Base-by-base conservation (phyloP, 2,329 filamentous ascomycete species). In the Epichloe gansuensis region DNA sequence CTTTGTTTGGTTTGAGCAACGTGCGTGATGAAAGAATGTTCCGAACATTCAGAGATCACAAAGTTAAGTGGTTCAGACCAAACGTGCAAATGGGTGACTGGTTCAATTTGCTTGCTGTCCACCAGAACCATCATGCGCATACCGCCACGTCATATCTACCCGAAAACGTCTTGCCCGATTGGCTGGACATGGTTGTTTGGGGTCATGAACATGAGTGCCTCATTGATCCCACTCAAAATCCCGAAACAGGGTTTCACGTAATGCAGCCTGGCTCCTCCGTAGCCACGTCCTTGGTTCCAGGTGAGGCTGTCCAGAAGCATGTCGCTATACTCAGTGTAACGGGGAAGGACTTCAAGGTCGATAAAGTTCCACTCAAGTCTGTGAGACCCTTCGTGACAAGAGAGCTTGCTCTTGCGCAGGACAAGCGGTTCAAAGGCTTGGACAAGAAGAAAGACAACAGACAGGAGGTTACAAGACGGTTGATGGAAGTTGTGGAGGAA, bases 251-350 rank as follows among this genome's bases (percentile, higher is more conserved):
- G 0, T 98, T 98, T 60, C 82, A 93, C 59, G 91, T 98, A 56
- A 96, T 98, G 81, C 93, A 98, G 62, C 93, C 93, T 0, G 93
- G 93, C 0, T 98, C 93, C 0, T 97, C 93, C 0, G 85, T 98
- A 0, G 93, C 91, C 0, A 98, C 93, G 1, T 97, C 93, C 0
- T 73, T 98, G 0, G 83, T 93, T 8, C 85, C 87, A 0, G 90
- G 90, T 31, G 93, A 98, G 68, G 87, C 93, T 0, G 88, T 89
- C 1, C 75, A 88, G 7, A 98, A 98, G 64, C 87, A 97, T 52
- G 87, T 97, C 6, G 84, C 89, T 1, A 85, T 98, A 21, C 66
- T 97, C 48, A 93, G 77, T 58, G 73, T 98, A 50, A 93, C 83
- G 0, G 91, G 90, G 8, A 87, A 82, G 54, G 80, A 90, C 11